Conservation (phyloP, 208 protist genomes). For the Entamoeba moshkovskii region DNA sequence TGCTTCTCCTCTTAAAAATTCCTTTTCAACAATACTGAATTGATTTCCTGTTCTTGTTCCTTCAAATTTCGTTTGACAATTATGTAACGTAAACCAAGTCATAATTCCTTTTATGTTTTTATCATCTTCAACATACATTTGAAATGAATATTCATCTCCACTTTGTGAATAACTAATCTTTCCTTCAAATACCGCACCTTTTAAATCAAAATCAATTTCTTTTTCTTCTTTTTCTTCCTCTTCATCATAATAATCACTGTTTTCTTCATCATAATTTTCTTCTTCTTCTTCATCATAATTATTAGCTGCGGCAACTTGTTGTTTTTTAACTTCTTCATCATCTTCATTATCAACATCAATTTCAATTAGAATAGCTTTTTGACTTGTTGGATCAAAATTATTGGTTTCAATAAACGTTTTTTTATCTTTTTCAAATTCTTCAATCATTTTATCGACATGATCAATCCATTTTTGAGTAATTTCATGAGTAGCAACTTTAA, state of each 20-base stretch:
- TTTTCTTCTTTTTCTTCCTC: background rate
- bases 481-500: background rate
- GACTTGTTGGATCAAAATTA: background rate
- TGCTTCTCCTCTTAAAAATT: background rate
- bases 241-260: background rate
- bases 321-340: background rate
- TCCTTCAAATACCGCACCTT: background rate
- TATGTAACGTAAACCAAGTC: background rate
- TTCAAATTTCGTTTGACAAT: background rate
- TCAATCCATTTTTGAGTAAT: background rate
- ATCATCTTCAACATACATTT: background rate
- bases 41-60: background rate
- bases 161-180: background rate
- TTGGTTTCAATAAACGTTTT: background rate
- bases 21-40: background rate
- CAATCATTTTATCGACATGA: background rate
- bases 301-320: no score
- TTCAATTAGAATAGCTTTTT: background rate
- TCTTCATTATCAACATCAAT: background rate
- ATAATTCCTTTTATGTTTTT: background rate
- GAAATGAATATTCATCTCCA: background rate
- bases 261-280: background rate
- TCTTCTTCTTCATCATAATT: background rate
- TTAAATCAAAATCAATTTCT: background rate
- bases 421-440: background rate